A percentile compares a stretch with the other conserved stretches of the same genome.
These are phyloP conservation scores for Zizania latifolia DNA, from an alignment of 176 grass and related monocot genomes.

Conservation along the genomic window DNA sequence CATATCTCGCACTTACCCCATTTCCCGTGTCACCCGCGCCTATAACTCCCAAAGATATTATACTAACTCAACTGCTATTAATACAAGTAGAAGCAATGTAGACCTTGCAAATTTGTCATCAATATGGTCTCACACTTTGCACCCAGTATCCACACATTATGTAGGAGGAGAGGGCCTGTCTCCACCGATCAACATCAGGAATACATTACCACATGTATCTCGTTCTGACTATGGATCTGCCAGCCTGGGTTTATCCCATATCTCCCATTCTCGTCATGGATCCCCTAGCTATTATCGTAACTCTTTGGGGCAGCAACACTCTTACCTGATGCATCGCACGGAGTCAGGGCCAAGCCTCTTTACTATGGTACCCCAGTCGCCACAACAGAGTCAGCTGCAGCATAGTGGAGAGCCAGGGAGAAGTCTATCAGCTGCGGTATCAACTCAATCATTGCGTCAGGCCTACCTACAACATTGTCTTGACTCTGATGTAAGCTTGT, in stretches of 20 bases:
- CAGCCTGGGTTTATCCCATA: conserved; percentile 24
- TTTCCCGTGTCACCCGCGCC: background rate
- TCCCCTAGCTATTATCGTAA: conserved; percentile 43
- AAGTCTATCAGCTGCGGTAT: conserved; percentile 35
- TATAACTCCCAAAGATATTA: conserved; percentile 29
- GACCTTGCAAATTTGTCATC: conserved; percentile 55
- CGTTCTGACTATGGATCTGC: conserved; percentile 20
- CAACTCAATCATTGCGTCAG: conserved; percentile 14
- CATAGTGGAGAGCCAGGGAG: background rate
- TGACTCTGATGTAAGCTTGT: conserved; percentile 46
- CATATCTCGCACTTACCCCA: conserved; percentile 36
- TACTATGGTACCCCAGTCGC: conserved; percentile 34
- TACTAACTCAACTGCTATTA: conserved; percentile 42
- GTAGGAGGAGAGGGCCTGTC: conserved; percentile 30
- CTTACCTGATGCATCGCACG: conserved; percentile 31
- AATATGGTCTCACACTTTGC: conserved; percentile 26
- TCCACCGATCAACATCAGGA: conserved; percentile 38
- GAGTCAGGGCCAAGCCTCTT: conserved; percentile 36
- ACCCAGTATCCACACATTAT: conserved; percentile 26
- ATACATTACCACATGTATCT: conserved; percentile 22
- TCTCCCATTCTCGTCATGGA: conserved; percentile 18
- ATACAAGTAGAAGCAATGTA: conserved; percentile 57
- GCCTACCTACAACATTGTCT: conserved; percentile 42
- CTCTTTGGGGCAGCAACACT: conserved; percentile 37
- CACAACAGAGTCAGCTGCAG: conserved; percentile 13